Evolutionary conservation across 805 yeast species (phyloP).

Genomic region (Yamadazyma ubonensis): DNA sequence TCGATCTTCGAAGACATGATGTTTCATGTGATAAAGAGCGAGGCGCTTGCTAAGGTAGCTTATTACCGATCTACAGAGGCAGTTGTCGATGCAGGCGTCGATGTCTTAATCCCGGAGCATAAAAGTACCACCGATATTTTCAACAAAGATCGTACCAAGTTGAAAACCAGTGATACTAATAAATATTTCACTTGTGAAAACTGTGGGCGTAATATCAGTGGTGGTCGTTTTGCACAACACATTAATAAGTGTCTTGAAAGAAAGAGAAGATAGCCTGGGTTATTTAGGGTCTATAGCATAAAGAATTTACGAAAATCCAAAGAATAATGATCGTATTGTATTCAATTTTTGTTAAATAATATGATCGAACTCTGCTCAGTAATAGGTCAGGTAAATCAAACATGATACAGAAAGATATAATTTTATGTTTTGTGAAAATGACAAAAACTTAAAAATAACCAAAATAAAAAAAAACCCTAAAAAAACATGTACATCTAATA

Average conservation of each 20-base stretch:
- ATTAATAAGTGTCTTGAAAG: constrained; percentile 87
- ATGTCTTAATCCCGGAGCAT: constrained; percentile 14
- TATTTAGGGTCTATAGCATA: too few relatives aligned
- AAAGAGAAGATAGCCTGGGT: constrained; percentile 39
- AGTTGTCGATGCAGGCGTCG: constrained; percentile 16
- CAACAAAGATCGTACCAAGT: constrained; percentile 49
- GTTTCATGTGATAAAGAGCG: constrained; percentile 30
- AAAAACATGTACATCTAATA: too few relatives aligned
- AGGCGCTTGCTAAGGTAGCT: constrained; percentile 26
- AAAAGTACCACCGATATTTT: constrained; percentile 41
- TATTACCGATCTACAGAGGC: constrained; percentile 21
- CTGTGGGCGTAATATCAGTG: constrained; percentile 85
- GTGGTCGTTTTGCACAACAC: constrained; percentile 90
- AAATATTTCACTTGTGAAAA: constrained; percentile 74
- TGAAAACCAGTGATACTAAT: constrained; percentile 44
- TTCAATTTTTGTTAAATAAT: too few relatives aligned
- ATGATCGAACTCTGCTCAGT: too few relatives aligned
- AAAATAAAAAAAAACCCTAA: too few relatives aligned
- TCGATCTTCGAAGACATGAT: constrained; percentile 37
- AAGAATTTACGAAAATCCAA: too few relatives aligned
- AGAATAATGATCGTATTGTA: too few relatives aligned
- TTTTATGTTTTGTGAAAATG: too few relatives aligned
- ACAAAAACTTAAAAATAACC: too few relatives aligned
- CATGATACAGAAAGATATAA: too few relatives aligned
- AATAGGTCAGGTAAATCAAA: too few relatives aligned